These are phyloP conservation scores for Rosa rugosa DNA, from an alignment of 306 rosid genomes.

Conservation along the genomic window DNA sequence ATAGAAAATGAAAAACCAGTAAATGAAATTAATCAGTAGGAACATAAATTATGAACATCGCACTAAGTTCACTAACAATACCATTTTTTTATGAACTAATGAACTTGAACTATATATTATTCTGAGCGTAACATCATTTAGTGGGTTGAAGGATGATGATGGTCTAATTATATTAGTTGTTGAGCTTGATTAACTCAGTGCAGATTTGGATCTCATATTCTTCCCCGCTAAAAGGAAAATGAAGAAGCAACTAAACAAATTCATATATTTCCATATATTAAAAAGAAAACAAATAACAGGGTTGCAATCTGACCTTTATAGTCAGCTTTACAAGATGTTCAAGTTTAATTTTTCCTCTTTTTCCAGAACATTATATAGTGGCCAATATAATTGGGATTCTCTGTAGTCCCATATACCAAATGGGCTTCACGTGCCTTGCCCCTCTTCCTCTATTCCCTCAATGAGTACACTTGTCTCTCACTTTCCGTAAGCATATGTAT, in stretches of 20 bases:
- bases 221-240: not conserved
- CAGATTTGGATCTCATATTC: not conserved
- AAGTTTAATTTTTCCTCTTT: not conserved
- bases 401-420: conserved; percentile 29
- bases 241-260: not conserved
- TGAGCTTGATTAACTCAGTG: not conserved
- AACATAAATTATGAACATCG: not conserved
- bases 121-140: not conserved
- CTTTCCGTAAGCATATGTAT: conserved; percentile 12
- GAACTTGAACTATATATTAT: not conserved
- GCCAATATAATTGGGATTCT: conserved; percentile 5
- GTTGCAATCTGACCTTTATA: not conserved
- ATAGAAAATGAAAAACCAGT: not conserved
- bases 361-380: conserved; percentile 17
- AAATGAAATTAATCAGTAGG: not conserved
- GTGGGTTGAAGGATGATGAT: not conserved
- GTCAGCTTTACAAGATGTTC: conserved; percentile 13
- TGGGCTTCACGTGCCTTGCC: conserved; percentile 54
- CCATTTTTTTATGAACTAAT: not conserved
- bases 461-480: conserved; percentile 16
- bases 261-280: not conserved
- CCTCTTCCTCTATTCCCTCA: not conserved
- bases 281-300: not conserved
- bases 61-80: not conserved
- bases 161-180: not conserved